These are phyloP conservation scores for Calonectria multiphialidica DNA, from an alignment of 2,329 filamentous ascomycete genomes.

Conservation along the genomic window DNA sequence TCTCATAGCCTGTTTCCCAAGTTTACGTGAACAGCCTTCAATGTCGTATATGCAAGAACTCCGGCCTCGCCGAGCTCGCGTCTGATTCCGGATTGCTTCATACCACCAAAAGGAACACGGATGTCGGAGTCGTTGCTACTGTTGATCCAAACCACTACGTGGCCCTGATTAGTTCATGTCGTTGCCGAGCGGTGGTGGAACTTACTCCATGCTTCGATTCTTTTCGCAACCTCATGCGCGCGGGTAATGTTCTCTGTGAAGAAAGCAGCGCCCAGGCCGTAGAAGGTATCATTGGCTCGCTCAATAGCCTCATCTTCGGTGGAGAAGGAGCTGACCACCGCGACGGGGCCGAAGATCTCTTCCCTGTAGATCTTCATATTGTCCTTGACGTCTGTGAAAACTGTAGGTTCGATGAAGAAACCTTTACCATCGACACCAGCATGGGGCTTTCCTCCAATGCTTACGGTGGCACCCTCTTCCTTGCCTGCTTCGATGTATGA, in stretches of 20 bases:
- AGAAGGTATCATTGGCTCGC: conserved; percentile 63
- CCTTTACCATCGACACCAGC: conserved; percentile 53
- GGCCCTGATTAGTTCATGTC: no score
- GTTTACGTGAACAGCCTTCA: background rate
- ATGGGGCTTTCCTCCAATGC: conserved; percentile 64
- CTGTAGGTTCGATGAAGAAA: conserved; percentile 57
- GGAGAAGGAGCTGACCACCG: conserved; percentile 53
- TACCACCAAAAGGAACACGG: conserved; percentile 56
- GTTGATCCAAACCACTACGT: conserved; percentile 63
- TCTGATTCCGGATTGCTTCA: conserved; percentile 59
- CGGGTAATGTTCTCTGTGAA: conserved; percentile 69
- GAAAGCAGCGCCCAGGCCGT: conserved; percentile 70
- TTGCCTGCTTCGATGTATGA: conserved; percentile 77
- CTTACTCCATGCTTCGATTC: conserved; percentile 67
- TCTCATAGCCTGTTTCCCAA: no score
- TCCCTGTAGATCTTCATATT: conserved; percentile 56
- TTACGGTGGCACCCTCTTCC: conserved; percentile 73
- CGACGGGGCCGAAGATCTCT: conserved; percentile 58
- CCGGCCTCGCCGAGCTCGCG: conserved; percentile 57
- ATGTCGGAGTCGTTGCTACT: conserved; percentile 55
- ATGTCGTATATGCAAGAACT: conserved; percentile 28
- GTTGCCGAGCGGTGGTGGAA: no score
- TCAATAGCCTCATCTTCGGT: conserved; percentile 53
- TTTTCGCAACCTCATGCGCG: conserved; percentile 59
- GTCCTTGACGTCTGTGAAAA: conserved; percentile 54